Base-by-base conservation (phyloP, 225 moss, liverwort and hornwort species). In the Pleurozium schreberi region DNA sequence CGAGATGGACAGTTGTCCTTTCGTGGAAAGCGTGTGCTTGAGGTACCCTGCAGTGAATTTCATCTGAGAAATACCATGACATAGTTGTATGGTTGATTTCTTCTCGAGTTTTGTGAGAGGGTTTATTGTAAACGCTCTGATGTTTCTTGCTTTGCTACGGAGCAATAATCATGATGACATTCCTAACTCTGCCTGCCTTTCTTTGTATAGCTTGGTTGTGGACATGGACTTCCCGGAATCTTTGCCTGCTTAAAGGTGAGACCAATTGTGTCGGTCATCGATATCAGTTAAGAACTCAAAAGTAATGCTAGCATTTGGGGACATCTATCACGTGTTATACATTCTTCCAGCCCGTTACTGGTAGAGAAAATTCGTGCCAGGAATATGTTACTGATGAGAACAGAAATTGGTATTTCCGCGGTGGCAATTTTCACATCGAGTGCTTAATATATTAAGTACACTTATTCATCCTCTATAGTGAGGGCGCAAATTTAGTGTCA, bases 211-310 rank as follows among this genome's bases (percentile, higher is more conserved):
- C 93, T 99, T 74, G 99, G 99, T 85, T 99, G 99, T 91, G 97
- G 99, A 89, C 97, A 99, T 92, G 99, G 99, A 82, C 93, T 99
- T 65, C 97, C 97, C 18, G 97, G 99, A 78, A 99, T 99, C 87
- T 93, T 99, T 84, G 94, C 99, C n/a, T 93, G 96, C 89, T 86
- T 95, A 43, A 96, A 97, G 97, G 98, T 97, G 90, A 95, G 95
- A 88, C 79, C 52, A 75, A 42, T 57, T n/a, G 62, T 86, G 55
- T 89, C 68, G 82, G 50, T 64, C 71, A 34, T 73, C 28, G 73
- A 81, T 43, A 59, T 75, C 18, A 83, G 60, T 88, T 73, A 47
- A 83, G 80, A 73, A 86, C 60, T 89, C 30, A 63, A 75, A 19
- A 75, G 25, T 50, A 38, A 60, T 81, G 43, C 69, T 64, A 53